Evolutionary conservation across 2,329 filamentous ascomycete species (phyloP), one percentile per base, ranked within the genome.

Genomic region (Ascochyta pisi): DNA sequence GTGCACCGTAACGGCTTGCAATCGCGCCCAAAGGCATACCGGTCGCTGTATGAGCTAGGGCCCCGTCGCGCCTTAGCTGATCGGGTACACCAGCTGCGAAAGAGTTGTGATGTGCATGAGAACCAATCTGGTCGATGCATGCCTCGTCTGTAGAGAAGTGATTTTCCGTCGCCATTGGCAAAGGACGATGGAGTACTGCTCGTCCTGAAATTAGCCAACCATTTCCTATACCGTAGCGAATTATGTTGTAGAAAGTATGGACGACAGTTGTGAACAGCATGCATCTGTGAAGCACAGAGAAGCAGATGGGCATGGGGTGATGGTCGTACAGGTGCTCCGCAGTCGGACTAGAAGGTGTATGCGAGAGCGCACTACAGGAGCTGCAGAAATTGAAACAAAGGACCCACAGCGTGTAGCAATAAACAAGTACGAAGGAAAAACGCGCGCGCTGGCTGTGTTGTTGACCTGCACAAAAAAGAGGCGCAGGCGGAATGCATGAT

Each of bases 31-130:
- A 78, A 55, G 78, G 78, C 48, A 78, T 74, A 65, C 77, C 75
- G 53, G 74, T 69, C 53, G 78, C 67, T 68, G 79, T 76, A 65
- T 82, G 78, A 63, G 76, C 75, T 66, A 83, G 74, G 57, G 74
- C 69, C 66, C 77, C 78, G 71, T 83, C 81, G 75, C 81, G 81
- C 66, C 82, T 79, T 69, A 78, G 75, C 61, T 77, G 77, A 66
- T 83, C 81, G 65, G 82, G 77, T 64, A 77, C 73, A 59, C 69
- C 68, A 69, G 67, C 67, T 65, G 76, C 70, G 72, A 76, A 80
- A 58, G 70, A 68, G 60, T 67, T 71, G 71, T 79, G 78, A 74
- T 79, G 74, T 70, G 77, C 76, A 77, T 81, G 77, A 60, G 71
- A 65, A 56, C 72, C 68, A 66, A 79, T 78, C 50, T 78, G 75